A percentile compares a stretch with the other conserved stretches of the same genome.
phyloP scores from a whole-genome alignment of 2,329 filamentous ascomycete species.

The Aureobasidium sp. region DNA sequence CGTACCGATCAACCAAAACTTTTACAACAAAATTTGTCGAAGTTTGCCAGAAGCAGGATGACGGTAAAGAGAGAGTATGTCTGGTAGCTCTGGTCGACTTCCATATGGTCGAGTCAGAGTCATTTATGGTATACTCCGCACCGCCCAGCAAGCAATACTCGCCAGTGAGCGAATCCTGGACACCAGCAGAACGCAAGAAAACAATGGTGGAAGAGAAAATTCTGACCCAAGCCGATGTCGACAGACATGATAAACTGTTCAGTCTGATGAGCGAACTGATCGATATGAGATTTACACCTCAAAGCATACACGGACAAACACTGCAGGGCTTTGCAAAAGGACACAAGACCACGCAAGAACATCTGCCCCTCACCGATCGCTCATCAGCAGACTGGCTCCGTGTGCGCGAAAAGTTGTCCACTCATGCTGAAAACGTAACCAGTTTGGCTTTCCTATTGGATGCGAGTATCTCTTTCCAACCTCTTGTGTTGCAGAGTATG shows the following conservation, averaged over 20 bases:
- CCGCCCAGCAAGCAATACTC: constrained; percentile 27
- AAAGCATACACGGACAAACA: constrained; percentile 38
- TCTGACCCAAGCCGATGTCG: constrained; percentile 18
- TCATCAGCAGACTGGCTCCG: constrained; percentile 37
- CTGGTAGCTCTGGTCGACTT: constrained; percentile 41
- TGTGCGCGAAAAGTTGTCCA: constrained; percentile 16
- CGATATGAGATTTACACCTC: constrained; percentile 29
- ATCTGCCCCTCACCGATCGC: constrained; percentile 29
- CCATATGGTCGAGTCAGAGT: constrained; percentile 31
- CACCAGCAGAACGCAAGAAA: constrained; percentile 14
- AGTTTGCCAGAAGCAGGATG: constrained; percentile 33
- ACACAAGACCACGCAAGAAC: constrained; percentile 28
- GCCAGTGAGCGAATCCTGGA: constrained; percentile 20
- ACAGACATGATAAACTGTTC: constrained; percentile 24
- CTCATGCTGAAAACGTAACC: constrained; percentile 27
- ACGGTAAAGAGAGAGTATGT: constrained; percentile 31
- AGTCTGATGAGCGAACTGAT: constrained; percentile 23
- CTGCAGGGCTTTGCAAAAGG: constrained; percentile 32
- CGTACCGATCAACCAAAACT: constrained; percentile 36
- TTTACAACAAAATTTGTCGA: constrained; percentile 41
- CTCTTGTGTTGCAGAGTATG: constrained; percentile 34
- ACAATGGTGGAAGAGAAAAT: constrained; percentile 19
- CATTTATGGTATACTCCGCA: constrained; percentile 31
- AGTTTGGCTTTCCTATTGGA: constrained; percentile 39
- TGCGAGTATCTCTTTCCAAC: constrained; percentile 35